A percentile compares a stretch with the other conserved stretches of the same genome.
Conservation (phyloP, 257 asterid species). For the Solanum phureja region DNA sequence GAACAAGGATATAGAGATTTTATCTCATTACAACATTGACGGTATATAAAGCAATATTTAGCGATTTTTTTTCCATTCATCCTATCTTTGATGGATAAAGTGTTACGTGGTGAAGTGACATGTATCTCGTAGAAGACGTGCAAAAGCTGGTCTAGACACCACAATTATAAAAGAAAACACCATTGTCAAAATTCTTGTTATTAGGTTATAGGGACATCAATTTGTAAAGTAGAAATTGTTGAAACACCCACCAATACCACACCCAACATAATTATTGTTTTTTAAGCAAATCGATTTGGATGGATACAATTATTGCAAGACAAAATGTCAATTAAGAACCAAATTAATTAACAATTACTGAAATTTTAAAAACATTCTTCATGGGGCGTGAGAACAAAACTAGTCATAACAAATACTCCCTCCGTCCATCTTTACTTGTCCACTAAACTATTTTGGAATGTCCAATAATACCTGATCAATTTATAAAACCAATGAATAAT, state of each 20-base stretch:
- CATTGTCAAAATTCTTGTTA: not conserved
- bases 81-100: not conserved
- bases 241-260: not conserved
- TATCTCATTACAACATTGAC: not conserved
- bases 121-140: not conserved
- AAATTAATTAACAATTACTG: not conserved
- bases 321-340: not conserved
- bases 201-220: not conserved
- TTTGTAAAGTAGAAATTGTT: not conserved
- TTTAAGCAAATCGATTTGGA: not conserved
- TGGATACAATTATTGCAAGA: not conserved
- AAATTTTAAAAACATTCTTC: not conserved
- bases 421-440: not conserved
- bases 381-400: not conserved
- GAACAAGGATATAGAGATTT: accelerated
- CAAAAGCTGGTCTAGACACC: accelerated
- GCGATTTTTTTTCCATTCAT: not conserved
- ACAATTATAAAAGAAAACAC: not conserved
- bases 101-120: not conserved
- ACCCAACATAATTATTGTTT: not conserved
- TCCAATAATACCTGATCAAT: not conserved
- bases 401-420: not conserved
- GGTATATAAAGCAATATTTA: not conserved
- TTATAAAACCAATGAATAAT: too few relatives aligned
- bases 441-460: too few relatives aligned